These are phyloP conservation scores for Paracorniculantispora psalliotae DNA, from an alignment of 2,329 filamentous ascomycete genomes.

Conservation along the genomic window DNA sequence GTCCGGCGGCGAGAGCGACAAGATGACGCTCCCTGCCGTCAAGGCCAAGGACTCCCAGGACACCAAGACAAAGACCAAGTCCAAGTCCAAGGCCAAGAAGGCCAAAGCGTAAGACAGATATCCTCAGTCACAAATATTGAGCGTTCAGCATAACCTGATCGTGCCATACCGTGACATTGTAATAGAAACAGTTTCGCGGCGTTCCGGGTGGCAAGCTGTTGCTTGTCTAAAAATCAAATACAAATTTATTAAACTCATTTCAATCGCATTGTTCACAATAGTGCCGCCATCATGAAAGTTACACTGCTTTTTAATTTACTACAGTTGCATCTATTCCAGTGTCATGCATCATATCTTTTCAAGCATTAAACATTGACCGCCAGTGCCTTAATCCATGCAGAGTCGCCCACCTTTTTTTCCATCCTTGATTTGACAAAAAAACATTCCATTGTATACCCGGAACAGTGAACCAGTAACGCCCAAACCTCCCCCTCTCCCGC, in stretches of 20 bases:
- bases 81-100: constrained; percentile 23
- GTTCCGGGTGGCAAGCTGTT: not conserved
- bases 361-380: not conserved
- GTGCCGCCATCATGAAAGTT: not conserved
- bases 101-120: not conserved
- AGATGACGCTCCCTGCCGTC: constrained; percentile 60
- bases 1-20: constrained; percentile 58
- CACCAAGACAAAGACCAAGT: constrained; percentile 18
- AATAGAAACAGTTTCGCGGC: not conserved
- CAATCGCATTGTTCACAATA: too few species aligned
- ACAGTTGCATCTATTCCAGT: not conserved
- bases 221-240: not conserved
- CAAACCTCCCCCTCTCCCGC: not conserved
- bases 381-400: not conserved
- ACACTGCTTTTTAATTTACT: not conserved
- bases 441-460: not conserved
- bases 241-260: not conserved
- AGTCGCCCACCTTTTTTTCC: constrained; percentile 7
- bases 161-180: too few species aligned
- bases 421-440: not conserved
- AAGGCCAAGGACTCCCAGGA: constrained; percentile 48
- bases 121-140: not conserved
- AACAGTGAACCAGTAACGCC: not conserved
- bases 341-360: not conserved
- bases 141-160: too few species aligned